Evolutionary conservation across 2,329 filamentous ascomycete species (phyloP).

Genomic region (Fusarium cicatricum): DNA sequence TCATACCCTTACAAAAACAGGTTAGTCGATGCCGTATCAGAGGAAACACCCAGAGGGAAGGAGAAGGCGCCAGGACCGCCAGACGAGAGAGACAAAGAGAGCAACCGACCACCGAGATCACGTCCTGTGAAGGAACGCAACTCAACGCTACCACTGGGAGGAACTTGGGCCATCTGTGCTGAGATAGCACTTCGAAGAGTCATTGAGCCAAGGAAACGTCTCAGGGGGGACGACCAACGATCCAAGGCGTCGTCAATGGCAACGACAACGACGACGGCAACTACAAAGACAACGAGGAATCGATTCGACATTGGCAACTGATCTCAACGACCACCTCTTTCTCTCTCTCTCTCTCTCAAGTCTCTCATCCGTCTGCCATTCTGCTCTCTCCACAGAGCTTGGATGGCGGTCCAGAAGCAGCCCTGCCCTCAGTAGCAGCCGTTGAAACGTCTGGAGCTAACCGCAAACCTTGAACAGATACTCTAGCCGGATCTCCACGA

Average conservation of each 20-base stretch:
- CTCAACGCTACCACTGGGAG: neutral
- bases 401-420: neutral
- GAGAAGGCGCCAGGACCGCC: neutral
- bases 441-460: conserved; percentile 28
- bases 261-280: neutral
- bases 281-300: neutral
- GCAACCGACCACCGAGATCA: neutral
- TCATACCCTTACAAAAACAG: conserved; percentile 27
- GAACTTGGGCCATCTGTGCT: neutral
- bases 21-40: conserved; percentile 26
- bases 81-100: neutral
- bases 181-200: neutral
- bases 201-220: neutral
- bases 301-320: neutral
- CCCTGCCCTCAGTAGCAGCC: neutral
- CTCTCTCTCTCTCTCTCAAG: neutral
- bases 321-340: neutral
- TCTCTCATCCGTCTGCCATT: conserved; percentile 1
- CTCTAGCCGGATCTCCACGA: conserved; percentile 20
- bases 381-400: neutral
- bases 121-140: neutral
- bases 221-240: neutral
- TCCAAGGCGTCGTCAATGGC: neutral
- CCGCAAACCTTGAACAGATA: conserved; percentile 20
- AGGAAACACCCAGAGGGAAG: neutral